Evolutionary conservation across 257 asterid genomes (phyloP).

Genomic region (Verbena officinalis): DNA sequence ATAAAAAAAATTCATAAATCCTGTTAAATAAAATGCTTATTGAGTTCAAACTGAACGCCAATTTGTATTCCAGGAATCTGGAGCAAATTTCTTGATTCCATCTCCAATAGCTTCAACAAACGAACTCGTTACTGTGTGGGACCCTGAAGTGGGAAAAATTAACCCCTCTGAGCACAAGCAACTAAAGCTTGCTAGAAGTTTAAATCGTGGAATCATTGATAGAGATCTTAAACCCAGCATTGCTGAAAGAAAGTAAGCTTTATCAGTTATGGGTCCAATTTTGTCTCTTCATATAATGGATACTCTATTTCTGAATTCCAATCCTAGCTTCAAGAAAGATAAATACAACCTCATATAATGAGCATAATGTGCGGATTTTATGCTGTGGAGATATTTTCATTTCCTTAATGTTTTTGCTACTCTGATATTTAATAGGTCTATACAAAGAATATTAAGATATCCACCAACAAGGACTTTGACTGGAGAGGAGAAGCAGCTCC

Average conservation of each 20-base stretch:
- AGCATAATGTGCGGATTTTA: background rate
- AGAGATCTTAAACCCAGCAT: slow-evolving; percentile 95
- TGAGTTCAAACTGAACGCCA: slow-evolving; percentile 18
- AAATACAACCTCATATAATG: slow-evolving; percentile 8
- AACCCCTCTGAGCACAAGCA: slow-evolving; percentile 99
- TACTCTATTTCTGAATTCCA: background rate
- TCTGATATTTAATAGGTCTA: slow-evolving; percentile 64
- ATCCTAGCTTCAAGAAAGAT: slow-evolving; percentile 14
- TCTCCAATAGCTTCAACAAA: slow-evolving; percentile 93
- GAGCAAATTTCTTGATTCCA: slow-evolving; percentile 91
- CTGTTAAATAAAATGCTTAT: slow-evolving; percentile 13
- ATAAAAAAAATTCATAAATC: background rate
- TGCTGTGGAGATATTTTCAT: slow-evolving; percentile 4
- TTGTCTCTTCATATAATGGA: slow-evolving; percentile 5
- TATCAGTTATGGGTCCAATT: slow-evolving; percentile 1
- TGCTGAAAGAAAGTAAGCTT: slow-evolving; percentile 84
- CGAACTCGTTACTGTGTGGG: slow-evolving; percentile 93
- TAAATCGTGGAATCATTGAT: slow-evolving; percentile 95
- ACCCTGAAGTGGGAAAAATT: slow-evolving; percentile 91
- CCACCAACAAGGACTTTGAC: slow-evolving; percentile 97
- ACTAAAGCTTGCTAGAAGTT: slow-evolving; percentile 93
- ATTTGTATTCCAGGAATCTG: slow-evolving; percentile 69
- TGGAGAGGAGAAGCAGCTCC: slow-evolving; percentile 96
- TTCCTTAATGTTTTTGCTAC: slow-evolving; percentile 16
- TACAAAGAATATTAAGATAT: slow-evolving; percentile 85